Evolutionary conservation across 129 eudicot genomes (phyloP).

Genomic region (Scalesia atractyloides): DNA sequence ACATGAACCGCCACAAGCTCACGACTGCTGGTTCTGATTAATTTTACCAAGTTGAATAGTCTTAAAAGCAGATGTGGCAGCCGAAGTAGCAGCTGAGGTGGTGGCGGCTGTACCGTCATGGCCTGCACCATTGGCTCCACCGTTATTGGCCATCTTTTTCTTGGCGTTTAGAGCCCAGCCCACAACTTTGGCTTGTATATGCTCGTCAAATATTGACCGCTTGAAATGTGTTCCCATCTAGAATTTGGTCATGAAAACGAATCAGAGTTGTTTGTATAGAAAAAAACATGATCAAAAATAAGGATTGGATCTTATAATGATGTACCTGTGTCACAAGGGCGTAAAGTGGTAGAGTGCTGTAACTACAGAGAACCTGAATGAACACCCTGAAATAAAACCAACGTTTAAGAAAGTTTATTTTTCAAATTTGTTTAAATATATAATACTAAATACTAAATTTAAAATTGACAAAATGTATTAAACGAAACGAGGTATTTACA

Average conservation of each 20-base stretch:
- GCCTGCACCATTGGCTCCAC: conserved; percentile 29
- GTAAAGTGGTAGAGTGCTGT: conserved; percentile 75
- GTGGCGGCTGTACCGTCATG: conserved; percentile 27
- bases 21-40: conserved; percentile 37
- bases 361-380: conserved; percentile 69
- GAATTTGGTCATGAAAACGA: not conserved
- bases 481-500: not conserved
- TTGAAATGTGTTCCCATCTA: conserved; percentile 75
- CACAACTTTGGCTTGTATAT: conserved; percentile 48
- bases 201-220: conserved; percentile 58
- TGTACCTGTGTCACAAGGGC: conserved; percentile 78
- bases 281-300: not conserved
- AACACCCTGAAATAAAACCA: conserved; percentile 48
- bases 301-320: conserved; percentile 10
- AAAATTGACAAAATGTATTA: not conserved
- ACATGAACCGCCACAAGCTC: not conserved
- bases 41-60: conserved; percentile 37
- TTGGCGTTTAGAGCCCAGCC: conserved; percentile 63
- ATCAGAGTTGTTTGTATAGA: not conserved
- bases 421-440: not conserved
- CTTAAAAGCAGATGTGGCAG: conserved; percentile 33
- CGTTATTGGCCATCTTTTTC: conserved; percentile 32
- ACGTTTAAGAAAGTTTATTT: not conserved
- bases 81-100: not conserved
- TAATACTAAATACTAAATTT: too few species aligned